Conservation (phyloP, 495 filamentous ascomycete genomes). For the Daldinia vernicosa region DNA sequence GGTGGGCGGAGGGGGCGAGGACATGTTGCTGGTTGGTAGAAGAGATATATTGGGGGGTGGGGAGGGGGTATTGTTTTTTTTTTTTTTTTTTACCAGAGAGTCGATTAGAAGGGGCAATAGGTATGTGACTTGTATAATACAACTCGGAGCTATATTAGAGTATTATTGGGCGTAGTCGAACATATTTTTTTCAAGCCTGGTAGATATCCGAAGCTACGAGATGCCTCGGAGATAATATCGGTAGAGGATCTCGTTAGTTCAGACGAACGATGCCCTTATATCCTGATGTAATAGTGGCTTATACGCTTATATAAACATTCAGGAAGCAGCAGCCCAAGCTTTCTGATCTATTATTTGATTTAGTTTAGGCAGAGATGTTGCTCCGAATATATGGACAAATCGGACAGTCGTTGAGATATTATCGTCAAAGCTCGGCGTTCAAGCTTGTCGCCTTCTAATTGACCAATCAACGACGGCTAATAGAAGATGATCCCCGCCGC, state of each 20-base stretch:
- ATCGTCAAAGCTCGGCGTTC: background rate
- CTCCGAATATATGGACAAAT: background rate
- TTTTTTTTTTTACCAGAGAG: background rate
- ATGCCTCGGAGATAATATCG: conserved; percentile 7
- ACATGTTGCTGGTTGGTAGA: background rate
- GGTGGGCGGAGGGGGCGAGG: background rate
- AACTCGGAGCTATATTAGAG: background rate
- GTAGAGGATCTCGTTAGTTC: background rate
- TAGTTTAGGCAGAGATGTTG: background rate
- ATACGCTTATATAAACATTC: background rate
- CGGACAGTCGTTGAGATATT: background rate
- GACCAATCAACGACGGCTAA: background rate
- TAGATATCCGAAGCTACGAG: background rate
- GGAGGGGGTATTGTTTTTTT: background rate
- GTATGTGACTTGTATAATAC: background rate
- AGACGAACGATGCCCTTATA: background rate
- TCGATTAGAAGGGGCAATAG: background rate
- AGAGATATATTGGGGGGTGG: background rate
- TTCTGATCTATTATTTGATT: too few relatives aligned
- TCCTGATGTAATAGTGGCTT: background rate
- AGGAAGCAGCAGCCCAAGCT: background rate
- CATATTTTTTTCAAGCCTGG: background rate
- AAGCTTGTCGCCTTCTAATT: background rate
- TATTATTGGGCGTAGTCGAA: background rate
- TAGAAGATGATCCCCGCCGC: background rate